Conservation (phyloP, 441 rosid species). For the Aleurites moluccanus region DNA sequence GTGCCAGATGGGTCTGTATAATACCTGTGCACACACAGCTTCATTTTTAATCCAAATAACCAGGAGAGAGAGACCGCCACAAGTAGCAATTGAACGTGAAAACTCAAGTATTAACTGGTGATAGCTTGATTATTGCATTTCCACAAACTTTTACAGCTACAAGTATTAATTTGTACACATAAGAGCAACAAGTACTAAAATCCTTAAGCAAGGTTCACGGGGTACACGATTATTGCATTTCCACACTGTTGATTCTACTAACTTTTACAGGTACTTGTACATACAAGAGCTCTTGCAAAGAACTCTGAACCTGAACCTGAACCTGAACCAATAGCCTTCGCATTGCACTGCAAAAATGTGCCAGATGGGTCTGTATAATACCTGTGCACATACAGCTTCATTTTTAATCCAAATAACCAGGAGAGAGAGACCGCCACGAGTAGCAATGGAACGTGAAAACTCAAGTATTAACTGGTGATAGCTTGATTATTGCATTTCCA, state of each 20-base stretch:
- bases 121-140: neutral
- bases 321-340: conserved; percentile 97
- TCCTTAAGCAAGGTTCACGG: too few relatives aligned
- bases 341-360: conserved; percentile 99
- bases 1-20: conserved; percentile 98
- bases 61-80: neutral
- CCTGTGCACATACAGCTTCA: conserved; percentile 39
- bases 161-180: too few relatives aligned
- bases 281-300: conserved; percentile 58
- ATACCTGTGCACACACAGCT: conserved; percentile 50
- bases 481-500: neutral
- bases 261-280: neutral
- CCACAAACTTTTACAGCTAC: too few relatives aligned
- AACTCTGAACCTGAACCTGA: conserved; percentile 99
- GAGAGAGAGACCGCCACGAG: neutral
- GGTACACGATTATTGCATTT: neutral
- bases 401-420: conserved; percentile 9
- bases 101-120: neutral
- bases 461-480: neutral
- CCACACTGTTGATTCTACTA: neutral
- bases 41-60: conserved; percentile 6
- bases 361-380: conserved; percentile 98
- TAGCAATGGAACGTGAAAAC: neutral
- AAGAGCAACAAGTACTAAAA: too few relatives aligned
- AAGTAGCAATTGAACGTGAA: neutral